phyloP scores from a whole-genome alignment of 345 rosid species.

The Noccaea bulbosa region DNA sequence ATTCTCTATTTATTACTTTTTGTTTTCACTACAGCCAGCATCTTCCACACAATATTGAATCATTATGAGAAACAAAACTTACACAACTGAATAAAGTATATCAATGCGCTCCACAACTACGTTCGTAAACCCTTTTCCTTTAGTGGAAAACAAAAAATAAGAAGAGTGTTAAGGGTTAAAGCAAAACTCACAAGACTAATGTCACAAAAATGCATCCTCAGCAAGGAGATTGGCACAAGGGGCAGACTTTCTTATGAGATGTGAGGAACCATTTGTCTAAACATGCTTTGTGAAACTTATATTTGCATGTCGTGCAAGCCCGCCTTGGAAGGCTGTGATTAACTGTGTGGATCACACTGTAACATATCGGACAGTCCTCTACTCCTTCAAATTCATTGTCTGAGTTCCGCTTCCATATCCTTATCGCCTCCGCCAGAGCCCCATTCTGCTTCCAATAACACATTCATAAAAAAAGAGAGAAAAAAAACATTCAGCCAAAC shows the following conservation, averaged over 20 bases:
- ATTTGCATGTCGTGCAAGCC: slow-evolving; percentile 93
- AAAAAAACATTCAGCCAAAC: slow-evolving; percentile 11
- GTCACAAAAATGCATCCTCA: slow-evolving; percentile 36
- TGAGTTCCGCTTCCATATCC: slow-evolving; percentile 87
- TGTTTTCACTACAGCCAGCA: not conserved
- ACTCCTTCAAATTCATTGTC: slow-evolving; percentile 98
- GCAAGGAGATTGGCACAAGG: slow-evolving; percentile 93
- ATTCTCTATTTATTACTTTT: slow-evolving; percentile 7
- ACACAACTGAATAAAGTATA: not conserved
- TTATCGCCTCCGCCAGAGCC: slow-evolving; percentile 91
- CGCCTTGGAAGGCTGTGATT: slow-evolving; percentile 94
- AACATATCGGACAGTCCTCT: slow-evolving; percentile 98
- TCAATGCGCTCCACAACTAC: slow-evolving; percentile 8
- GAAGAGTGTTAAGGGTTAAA: slow-evolving; percentile 6
- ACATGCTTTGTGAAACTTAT: slow-evolving; percentile 93
- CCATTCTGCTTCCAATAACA: slow-evolving; percentile 70
- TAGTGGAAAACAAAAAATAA: slow-evolving; percentile 6
- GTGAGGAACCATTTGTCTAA: slow-evolving; percentile 96
- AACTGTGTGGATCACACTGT: slow-evolving; percentile 89
- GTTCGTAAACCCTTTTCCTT: slow-evolving; percentile 8
- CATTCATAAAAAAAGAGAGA: slow-evolving; percentile 20
- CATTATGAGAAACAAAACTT: slow-evolving; percentile 7
- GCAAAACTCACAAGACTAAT: slow-evolving; percentile 22
- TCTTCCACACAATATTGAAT: slow-evolving; percentile 17
- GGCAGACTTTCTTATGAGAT: slow-evolving; percentile 87